Evolutionary conservation across 2,329 filamentous ascomycete species (phyloP), one percentile per base, ranked within the genome.

Genomic region (Coniella lustricola): DNA sequence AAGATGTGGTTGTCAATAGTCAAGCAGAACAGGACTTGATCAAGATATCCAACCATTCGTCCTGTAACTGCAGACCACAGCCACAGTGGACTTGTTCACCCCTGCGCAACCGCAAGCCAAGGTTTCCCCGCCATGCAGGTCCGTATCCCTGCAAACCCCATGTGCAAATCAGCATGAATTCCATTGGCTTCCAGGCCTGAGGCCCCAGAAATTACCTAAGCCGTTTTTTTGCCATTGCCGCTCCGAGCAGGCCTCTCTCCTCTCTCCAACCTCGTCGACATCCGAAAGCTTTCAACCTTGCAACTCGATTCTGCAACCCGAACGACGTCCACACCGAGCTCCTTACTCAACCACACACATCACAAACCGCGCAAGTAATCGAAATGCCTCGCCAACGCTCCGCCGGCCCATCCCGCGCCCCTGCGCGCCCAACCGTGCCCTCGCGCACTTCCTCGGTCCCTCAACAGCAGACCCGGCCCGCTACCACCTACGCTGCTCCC

Each of bases 331-430:
- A 48, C 48, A 31, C 38, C 41, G 34, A 53, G 55, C 48, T 41
- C 37, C 39, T 38, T 43, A 21, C 10, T 7, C 17, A 18, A 20
- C 32, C 40, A 18, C 33, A 38, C 46, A 34, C 46, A 40, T n/a
- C 46, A 31, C 46, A 45, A 25, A 35, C 22, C 33, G 50, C 41
- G 20, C 50, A 37, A 50, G 45, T n/a, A 39, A 49, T 29, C 65
- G 76, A 67, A 51, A 91, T 91, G 87, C 71, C 87, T 84, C 87
- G 87, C 71, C 82, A 87, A 76, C 79, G 83, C 67, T 81, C 85
- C 69, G 74, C 77, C 69, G 79, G 68, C 62, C 75, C 79, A 64
- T 33, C 41, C 12, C 25, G 40, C 31, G 77, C 82, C 57, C 81
- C 82, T 54, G 67, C 79, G 55, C 83, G 86, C 62, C 86, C 87